Evolutionary conservation across 345 rosid genomes (phyloP).

Genomic region (Camelina laxa): DNA sequence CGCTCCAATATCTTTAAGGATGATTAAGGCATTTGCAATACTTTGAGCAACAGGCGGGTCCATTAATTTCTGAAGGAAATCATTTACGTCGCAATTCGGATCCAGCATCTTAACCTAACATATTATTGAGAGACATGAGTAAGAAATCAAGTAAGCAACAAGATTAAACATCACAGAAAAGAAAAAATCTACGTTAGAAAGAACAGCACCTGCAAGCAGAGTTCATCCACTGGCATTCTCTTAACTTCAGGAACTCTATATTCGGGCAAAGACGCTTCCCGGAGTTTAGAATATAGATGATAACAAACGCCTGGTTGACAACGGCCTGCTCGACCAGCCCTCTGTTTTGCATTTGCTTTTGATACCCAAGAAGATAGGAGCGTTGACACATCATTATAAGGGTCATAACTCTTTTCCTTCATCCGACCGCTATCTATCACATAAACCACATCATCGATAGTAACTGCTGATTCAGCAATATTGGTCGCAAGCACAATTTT

Average conservation of each 20-base stretch:
- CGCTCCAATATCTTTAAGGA: conserved; percentile 89
- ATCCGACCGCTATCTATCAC: conserved; percentile 96
- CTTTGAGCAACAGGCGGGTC: conserved; percentile 90
- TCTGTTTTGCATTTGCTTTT: conserved; percentile 95
- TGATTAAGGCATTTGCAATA: conserved; percentile 66
- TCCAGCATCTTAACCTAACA: conserved; percentile 82
- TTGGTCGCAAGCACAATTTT: conserved; percentile 89
- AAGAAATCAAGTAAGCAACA: conserved; percentile 22
- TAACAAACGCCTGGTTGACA: conserved; percentile 94
- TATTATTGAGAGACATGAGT: conserved; percentile 31
- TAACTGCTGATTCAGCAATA: conserved; percentile 92
- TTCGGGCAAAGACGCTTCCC: conserved; percentile 79
- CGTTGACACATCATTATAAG: conserved; percentile 81
- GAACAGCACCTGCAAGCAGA: conserved; percentile 82
- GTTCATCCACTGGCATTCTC: conserved; percentile 93
- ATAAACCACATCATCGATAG: conserved; percentile 95
- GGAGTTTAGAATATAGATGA: conserved; percentile 83
- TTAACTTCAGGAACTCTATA: conserved; percentile 88
- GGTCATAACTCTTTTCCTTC: conserved; percentile 98
- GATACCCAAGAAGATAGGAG: conserved; percentile 94
- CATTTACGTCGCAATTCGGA: conserved; percentile 62
- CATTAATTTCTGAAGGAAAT: conserved; percentile 73
- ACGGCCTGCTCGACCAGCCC: conserved; percentile 97
- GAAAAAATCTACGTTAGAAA: conserved; percentile 1
- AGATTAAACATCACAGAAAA: not conserved